phyloP scores from a whole-genome alignment of 108 stramenopile genomes.

The Epithemia pelagica region DNA sequence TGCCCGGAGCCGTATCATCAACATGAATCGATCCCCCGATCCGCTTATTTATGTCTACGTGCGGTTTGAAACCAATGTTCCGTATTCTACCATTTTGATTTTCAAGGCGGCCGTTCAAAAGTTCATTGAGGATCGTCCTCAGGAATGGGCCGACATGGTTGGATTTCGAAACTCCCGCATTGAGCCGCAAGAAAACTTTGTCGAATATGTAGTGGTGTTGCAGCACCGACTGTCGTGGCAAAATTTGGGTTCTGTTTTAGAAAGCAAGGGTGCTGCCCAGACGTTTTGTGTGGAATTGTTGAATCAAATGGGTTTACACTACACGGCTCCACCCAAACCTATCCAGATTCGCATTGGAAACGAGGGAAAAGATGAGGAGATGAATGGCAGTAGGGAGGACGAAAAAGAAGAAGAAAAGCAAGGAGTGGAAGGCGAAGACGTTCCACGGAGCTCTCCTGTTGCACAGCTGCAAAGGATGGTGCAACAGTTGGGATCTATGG shows the following conservation, averaged over 20 bases:
- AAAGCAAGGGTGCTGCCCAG: constrained; percentile 52
- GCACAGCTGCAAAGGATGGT: no score
- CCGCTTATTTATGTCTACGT: constrained; percentile 36
- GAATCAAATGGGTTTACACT: constrained; percentile 63
- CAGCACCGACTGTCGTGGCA: constrained; percentile 39
- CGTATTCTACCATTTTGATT: constrained; percentile 35
- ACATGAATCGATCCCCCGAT: constrained; percentile 57
- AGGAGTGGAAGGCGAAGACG: no score
- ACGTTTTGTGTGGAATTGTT: constrained; percentile 54
- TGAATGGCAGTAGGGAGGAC: no score
- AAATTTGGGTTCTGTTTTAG: constrained; percentile 35
- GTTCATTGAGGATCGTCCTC: constrained; percentile 57
- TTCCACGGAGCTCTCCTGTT: no score
- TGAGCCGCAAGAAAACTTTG: constrained; percentile 53
- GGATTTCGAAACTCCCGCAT: constrained; percentile 51
- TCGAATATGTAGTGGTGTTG: constrained; percentile 48
- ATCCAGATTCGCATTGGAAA: constrained; percentile 9
- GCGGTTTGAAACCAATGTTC: constrained; percentile 55
- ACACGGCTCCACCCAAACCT: constrained; percentile 28
- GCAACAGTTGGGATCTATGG: no score
- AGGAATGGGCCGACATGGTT: constrained; percentile 49
- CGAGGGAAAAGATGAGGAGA: no score
- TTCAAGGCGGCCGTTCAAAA: constrained; percentile 44
- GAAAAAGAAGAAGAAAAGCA: no score
- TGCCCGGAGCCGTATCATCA: constrained; percentile 61